A percentile compares a stretch with the other conserved stretches of the same genome.
These are phyloP conservation scores for Hanseniaspora sp. DNA, from an alignment of 1,139 yeast genomes.

Conservation along the genomic window DNA sequence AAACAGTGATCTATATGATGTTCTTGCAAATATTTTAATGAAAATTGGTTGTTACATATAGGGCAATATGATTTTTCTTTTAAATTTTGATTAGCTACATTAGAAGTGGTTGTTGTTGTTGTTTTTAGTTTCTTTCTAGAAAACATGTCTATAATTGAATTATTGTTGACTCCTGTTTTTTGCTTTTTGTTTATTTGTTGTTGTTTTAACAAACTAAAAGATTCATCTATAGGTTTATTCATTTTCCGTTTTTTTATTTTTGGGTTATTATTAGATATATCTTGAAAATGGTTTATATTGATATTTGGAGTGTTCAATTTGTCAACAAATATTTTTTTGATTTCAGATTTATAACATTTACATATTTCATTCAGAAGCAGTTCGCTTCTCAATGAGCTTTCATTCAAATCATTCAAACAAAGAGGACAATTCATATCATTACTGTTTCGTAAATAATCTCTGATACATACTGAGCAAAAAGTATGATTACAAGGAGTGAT, in stretches of 20 bases:
- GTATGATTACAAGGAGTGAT: conserved; percentile 80
- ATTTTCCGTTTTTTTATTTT: neutral
- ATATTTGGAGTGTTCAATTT: conserved; percentile 8
- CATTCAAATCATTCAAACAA: conserved; percentile 62
- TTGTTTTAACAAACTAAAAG: conserved; percentile 2
- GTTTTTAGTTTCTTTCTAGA: conserved; percentile 16
- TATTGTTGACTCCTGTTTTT: conserved; percentile 14
- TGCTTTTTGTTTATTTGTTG: conserved; percentile 11
- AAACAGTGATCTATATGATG: conserved; percentile 66
- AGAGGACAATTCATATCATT: conserved; percentile 61
- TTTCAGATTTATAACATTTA: conserved; percentile 37
- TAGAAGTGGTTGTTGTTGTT: neutral
- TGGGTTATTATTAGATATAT: neutral
- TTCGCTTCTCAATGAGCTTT: conserved; percentile 59
- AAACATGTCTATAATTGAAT: conserved; percentile 15
- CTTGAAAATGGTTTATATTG: neutral
- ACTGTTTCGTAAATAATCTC: conserved; percentile 47
- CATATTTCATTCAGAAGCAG: conserved; percentile 64
- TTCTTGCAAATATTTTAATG: conserved; percentile 47
- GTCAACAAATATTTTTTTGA: conserved; percentile 32
- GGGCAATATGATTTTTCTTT: conserved; percentile 39
- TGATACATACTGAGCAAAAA: conserved; percentile 80
- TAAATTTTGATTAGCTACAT: conserved; percentile 10
- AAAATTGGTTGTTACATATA: conserved; percentile 48
- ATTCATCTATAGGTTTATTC: neutral